These are phyloP conservation scores for Termitomyces sp. DNA, from an alignment of 768 basidiomycete species.

Conservation along the genomic window DNA sequence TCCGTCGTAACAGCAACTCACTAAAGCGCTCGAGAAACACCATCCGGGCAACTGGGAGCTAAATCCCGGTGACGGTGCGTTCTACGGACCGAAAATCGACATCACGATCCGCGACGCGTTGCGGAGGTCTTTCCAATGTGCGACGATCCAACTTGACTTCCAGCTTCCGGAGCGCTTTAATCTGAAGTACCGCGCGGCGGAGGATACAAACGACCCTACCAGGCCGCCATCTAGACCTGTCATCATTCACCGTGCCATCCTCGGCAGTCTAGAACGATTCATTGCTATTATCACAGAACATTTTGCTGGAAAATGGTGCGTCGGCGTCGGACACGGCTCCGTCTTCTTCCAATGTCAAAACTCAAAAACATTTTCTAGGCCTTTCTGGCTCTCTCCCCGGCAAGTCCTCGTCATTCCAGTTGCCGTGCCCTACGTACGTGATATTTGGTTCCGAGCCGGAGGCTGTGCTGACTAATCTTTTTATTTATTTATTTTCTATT, in stretches of 20 bases:
- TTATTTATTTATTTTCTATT: background rate
- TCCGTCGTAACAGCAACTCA: conserved; percentile 60
- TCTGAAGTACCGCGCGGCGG: conserved; percentile 81
- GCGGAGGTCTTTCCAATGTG: conserved; percentile 93
- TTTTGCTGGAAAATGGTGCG: conserved; percentile 94
- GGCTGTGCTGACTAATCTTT: conserved; percentile 8
- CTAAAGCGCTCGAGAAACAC: conserved; percentile 73
- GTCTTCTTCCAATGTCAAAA: background rate
- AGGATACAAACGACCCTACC: conserved; percentile 55
- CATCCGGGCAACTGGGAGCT: conserved; percentile 89
- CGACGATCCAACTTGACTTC: conserved; percentile 98
- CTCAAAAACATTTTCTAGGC: conserved; percentile 43
- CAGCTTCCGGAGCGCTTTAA: conserved; percentile 97
- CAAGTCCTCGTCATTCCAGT: conserved; percentile 95
- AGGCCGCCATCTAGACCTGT: conserved; percentile 73
- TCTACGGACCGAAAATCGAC: conserved; percentile 99
- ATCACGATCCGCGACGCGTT: conserved; percentile 94
- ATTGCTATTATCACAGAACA: conserved; percentile 97
- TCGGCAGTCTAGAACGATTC: conserved; percentile 93
- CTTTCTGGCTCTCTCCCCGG: conserved; percentile 97
- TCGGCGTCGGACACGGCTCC: conserved; percentile 8
- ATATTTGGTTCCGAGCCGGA: background rate
- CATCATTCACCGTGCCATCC: conserved; percentile 96
- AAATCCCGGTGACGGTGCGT: conserved; percentile 96
- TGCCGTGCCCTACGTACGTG: conserved; percentile 78